Conservation (phyloP, 495 filamentous ascomycete species). For the Aspergillus asperescens region DNA sequence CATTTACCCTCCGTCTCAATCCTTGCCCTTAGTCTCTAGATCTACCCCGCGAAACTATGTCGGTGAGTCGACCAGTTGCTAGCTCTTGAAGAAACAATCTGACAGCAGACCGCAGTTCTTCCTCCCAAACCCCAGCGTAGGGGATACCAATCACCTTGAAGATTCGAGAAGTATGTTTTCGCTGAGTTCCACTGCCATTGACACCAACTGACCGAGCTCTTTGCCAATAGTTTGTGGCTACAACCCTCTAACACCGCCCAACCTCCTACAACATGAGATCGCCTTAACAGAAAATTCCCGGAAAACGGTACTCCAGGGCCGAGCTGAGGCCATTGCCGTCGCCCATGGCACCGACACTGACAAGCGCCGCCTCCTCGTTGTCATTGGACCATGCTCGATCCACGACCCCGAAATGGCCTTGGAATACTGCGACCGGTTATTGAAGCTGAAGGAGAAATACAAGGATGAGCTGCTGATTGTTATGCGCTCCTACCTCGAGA, state of each 20-base stretch:
- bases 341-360: conserved; percentile 71
- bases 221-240: conserved; percentile 68
- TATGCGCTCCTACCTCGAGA: conserved; percentile 98
- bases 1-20: conserved; percentile 19
- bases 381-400: conserved; percentile 95
- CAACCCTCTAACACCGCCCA: conserved; percentile 89
- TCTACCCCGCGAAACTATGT: conserved; percentile 31
- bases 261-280: conserved; percentile 94
- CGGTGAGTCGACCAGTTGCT: conserved; percentile 34
- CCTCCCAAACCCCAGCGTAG: conserved; percentile 84
- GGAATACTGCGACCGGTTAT: conserved; percentile 84
- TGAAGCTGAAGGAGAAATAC: conserved; percentile 84
- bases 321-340: conserved; percentile 74
- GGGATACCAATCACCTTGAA: conserved; percentile 72
- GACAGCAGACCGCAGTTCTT: conserved; percentile 56
- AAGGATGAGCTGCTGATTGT: conserved; percentile 84
- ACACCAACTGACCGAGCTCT: conserved; percentile 1
- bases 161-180: conserved; percentile 77
- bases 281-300: conserved; percentile 70
- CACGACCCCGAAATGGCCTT: conserved; percentile 90
- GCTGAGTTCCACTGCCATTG: conserved; percentile 5
- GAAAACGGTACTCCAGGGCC: conserved; percentile 71
- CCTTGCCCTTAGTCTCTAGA: background rate
- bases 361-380: conserved; percentile 74
- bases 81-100: conserved; percentile 10